phyloP scores from a whole-genome alignment of 2,329 filamentous ascomycete genomes.

The Alternaria arborescens region DNA sequence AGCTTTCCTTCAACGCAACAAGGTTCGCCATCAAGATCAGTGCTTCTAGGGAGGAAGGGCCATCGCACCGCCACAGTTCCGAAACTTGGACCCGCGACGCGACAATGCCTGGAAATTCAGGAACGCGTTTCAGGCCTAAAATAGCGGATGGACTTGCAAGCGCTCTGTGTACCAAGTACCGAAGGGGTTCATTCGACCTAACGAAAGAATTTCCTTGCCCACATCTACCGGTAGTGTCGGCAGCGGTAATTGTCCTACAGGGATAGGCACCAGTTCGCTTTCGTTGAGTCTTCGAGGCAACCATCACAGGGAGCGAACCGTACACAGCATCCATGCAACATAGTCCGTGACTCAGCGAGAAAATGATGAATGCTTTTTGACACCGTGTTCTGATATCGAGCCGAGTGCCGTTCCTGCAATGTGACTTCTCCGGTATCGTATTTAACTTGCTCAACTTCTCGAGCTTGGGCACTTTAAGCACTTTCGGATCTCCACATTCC shows the following conservation, averaged over 20 bases:
- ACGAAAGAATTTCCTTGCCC: background rate
- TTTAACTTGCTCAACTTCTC: background rate
- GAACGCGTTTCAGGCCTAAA: constrained; percentile 6
- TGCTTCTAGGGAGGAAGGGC: background rate
- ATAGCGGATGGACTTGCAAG: background rate
- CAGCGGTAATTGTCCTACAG: background rate
- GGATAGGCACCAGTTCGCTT: background rate
- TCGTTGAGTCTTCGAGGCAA: background rate
- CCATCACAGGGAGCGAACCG: background rate
- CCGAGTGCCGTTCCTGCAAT: background rate
- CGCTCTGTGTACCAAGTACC: background rate
- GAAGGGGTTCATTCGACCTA: background rate
- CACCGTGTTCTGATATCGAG: background rate
- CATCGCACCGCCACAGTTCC: constrained; percentile 3
- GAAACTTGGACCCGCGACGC: constrained; percentile 1
- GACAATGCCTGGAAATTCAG: background rate
- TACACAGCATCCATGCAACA: background rate
- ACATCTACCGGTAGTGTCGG: background rate
- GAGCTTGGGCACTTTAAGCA: background rate
- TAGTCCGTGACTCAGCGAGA: background rate
- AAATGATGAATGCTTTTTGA: background rate
- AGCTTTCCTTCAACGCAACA: background rate
- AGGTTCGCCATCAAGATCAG: background rate
- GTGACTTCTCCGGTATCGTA: background rate
- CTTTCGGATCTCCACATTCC: background rate